Evolutionary conservation across 2,329 filamentous ascomycete species (phyloP), one percentile per base, ranked within the genome.

Genomic region (Mycosphaerelloides madeirae): DNA sequence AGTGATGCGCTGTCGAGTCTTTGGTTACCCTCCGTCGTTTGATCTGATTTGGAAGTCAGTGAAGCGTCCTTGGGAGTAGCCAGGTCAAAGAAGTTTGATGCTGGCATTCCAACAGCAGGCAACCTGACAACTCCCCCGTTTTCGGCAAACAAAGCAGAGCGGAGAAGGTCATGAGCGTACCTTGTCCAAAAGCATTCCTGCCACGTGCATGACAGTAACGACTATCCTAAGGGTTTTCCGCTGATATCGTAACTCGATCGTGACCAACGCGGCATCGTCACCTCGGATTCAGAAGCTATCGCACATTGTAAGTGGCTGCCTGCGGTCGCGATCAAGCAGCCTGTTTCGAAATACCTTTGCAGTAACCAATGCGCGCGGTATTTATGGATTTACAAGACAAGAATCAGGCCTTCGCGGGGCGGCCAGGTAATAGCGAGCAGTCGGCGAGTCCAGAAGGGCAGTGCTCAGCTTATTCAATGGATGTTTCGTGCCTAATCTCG

Each of bases 171-270:
- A 25, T 25, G 22, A 15, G 20, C 33, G 22, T 33, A 43, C 37
- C 20, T 38, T 39, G 38, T 52, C 40, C 38, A 46, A 51, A 16
- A 55, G 38, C 50, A 49, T 50, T 22, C 45, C 52, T 29, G 41
- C 42, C 28, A 42, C 43, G 22, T 34, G 13, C 31, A 49, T 41
- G 22, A 41, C 43, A 31, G 44, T 35, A 15, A 44, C 33, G 18
- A 32, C 36, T 11, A 41, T 33, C n/a, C 28, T 29, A 19, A 25
- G 8, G 12, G 38, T 19, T 29, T 38, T 36, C n/a, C 37, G 42
- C 15, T 22, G 13, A 18, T 18, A 18, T 18, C 33, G 31, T 38
- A 38, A n/a, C n/a, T 32, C 31, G 33, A 39, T 38, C 16, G 31
- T 39, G 40, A 41, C 13, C 38, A 32, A 13, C 9, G 33, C 42